Evolutionary conservation across 1,139 yeast genomes (phyloP), one percentile per base, ranked within the genome.

Genomic region (Diutina ranongensis): DNA sequence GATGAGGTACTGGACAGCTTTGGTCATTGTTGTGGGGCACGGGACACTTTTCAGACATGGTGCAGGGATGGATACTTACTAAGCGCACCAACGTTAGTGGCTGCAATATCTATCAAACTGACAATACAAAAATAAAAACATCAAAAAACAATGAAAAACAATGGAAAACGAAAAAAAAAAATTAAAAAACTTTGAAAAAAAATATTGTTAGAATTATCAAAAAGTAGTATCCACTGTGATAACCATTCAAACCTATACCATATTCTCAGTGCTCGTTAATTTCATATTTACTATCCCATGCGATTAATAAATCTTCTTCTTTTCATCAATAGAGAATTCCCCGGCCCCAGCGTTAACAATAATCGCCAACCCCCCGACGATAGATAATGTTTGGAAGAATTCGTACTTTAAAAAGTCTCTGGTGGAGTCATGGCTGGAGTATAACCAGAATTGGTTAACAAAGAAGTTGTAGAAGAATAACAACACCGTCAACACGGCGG

Each of bases 271-370:
- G 5, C 28, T 25, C 28, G 28, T 25, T 25, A 25, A 25, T 25
- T 25, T 25, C 28, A 25, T 25, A 10, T 25, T 7, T 25, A 25
- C 5, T 25, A 5, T 7, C 28, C 38, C 13, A 9, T 22, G 15
- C 10, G 21, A 44, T 63, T 64, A 89, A 61, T 85, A 89, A 51
- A 86, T 83, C 71, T 92, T 92, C 72, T 92, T 89, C 83, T 92
- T 92, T 65, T 88, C 97, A 61, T 92, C 98, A 51, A 92, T 70
- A 34, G 96, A 85, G 54, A 89, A 72, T 57, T 86, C 94, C 45
- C 98, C 98, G 40, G 98, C 97, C 53, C 98, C 98, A 8, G 96
- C 87, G 65, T 85, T 87, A 53, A 87, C 96, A 53, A 94, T 85
- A 56, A 92, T 71, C 52, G 92, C 68, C 54, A 92, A 76, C 1